Conservation (phyloP, 306 rosid genomes). For the Cucumis sativus region DNA sequence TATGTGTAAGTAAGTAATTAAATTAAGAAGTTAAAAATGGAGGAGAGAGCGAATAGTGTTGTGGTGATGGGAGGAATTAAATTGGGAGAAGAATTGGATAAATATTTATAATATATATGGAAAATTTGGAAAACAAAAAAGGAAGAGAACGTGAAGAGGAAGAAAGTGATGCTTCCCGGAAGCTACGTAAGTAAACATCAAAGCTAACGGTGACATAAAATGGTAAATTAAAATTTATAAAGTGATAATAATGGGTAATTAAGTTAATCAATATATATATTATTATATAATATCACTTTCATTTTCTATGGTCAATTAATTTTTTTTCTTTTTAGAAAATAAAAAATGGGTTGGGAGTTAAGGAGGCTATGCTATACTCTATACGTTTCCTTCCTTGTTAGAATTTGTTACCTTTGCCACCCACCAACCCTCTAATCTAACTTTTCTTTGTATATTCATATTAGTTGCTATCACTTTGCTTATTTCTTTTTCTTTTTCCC, state of each 20-base stretch:
- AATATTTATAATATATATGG: too few species aligned
- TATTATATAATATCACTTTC: too few species aligned
- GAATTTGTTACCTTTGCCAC: background rate
- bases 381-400: background rate
- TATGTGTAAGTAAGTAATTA: background rate
- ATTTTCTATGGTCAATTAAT: background rate
- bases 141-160: conserved; percentile 12
- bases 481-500: too few species aligned
- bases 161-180: conserved; percentile 40
- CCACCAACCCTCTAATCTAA: background rate
- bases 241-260: too few species aligned
- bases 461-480: too few species aligned
- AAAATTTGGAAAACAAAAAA: too few species aligned
- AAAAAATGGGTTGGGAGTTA: background rate
- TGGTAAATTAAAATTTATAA: background rate
- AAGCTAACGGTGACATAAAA: background rate
- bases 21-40: background rate
- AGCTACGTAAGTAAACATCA: conserved; percentile 18
- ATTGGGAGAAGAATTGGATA: background rate
- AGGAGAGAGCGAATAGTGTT: background rate
- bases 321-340: background rate
- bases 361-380: background rate
- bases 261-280: too few species aligned
- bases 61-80: background rate
- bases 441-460: too few species aligned